Base-by-base conservation (phyloP, 306 rosid genomes). In the Prunus mira region DNA sequence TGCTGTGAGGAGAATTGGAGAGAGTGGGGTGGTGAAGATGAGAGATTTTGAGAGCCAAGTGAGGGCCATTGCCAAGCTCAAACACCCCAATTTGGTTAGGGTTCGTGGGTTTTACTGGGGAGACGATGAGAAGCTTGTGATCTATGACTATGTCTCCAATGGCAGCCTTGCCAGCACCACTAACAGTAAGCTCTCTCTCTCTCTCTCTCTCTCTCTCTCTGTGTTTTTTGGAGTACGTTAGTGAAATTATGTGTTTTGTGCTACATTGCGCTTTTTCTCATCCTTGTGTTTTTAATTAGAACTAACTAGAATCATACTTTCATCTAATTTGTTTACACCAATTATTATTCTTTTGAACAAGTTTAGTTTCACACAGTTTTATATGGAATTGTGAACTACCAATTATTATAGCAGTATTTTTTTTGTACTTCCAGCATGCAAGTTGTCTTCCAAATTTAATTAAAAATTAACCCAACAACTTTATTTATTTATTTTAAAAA, bases 1-100 rank as follows among this genome's bases (percentile, higher is more conserved):
- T 25, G 99, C 93, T 6, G 97, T 95, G 63, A 82, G 97, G 77
- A 88, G 99, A 47, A 92, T 95, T 2, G 99, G 93, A 5, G 90
- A 86, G 69, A 78, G 91, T 68, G 81, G 82, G 24, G 75, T 84
- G 50, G 84, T 88, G 84, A 92, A 69, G 74, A 83, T 71, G 92
- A 90, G 78, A 83, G 97, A 95, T 1, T 95, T 95, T 9, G 97
- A 95, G 85, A 85, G 66, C 65, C 92, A 88, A 49, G 89, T 90
- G 22, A 84, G 87, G 67, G 85, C 55, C 50, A 80, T 95, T 32
- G 92, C 97, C 0, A 95, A 86, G 83, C 67, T 95, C 52, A 84
- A 88, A 12, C 97, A 95, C 63, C 88, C 82, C 1, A 95, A 95
- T 78, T 72, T 95, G 91, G 93, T 95, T 47, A 82, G 69, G 74